Evolutionary conservation across 345 rosid genomes (phyloP), one percentile per base, ranked within the genome.

Genomic region (Eutrema yunnanense): DNA sequence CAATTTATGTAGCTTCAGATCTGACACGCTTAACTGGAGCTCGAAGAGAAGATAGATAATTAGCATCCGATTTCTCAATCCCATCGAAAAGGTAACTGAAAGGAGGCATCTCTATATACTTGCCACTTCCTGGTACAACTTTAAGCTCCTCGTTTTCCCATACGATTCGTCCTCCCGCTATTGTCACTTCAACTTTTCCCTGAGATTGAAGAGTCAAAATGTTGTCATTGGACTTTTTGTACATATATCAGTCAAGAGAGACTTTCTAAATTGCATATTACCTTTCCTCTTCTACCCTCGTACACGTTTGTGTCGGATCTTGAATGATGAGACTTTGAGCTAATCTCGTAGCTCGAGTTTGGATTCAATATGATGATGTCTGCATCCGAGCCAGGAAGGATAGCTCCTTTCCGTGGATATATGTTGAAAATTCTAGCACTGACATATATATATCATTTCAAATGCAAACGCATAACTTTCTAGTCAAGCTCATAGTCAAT

Each of bases 111-210:
- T 84, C 37, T 71, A 87, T 71, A 66, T 88, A 92, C 86, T 78
- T 88, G 3, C 98, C 98, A 59, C 85, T 75, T 53, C 96, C 94
- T 59, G 87, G 87, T 65, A 67, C 80, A 22, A 86, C 97, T 74
- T 85, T 87, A 41, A 92, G 84, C 68, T 87, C 88, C 51, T 87
- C 80, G 50, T 92, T 88, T 80, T 86, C 81, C 99, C 98, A 95
- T 22, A 85, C 96, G 7, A 92, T 81, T 79, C 84, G 74, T 78
- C 99, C 97, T 73, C 97, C 85, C 6, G 88, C 88, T 49, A 95
- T 92, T 9, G 98, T 92, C 78, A 95, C 98, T 78, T 95, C 98
- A 73, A 90, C 90, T 65, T 90, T 95, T 30, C 98, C 99, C 99
- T 89, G 82, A 57, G 64, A 22, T 65, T 49, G 8, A 22, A 36